Evolutionary conservation across 768 basidiomycete genomes (phyloP).

Genomic region (Calvatia gigantea): DNA sequence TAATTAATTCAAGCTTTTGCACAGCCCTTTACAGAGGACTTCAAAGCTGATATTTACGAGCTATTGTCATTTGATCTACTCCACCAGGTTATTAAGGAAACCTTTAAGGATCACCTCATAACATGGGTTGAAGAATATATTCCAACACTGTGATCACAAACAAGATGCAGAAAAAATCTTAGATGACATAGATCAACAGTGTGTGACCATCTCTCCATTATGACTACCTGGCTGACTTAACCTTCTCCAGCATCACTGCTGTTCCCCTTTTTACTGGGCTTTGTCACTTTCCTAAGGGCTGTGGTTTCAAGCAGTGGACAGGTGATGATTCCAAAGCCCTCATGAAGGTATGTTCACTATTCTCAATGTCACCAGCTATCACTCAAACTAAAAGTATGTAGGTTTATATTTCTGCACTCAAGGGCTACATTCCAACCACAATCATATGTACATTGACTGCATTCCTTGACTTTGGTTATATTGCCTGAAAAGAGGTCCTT

Average conservation of each 20-base stretch:
- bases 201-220: neutral
- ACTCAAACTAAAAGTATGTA: neutral
- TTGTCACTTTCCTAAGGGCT: constrained; percentile 24
- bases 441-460: constrained; percentile 20
- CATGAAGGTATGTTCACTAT: constrained; percentile 27
- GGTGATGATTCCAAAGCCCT: constrained; percentile 33
- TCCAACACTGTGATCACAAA: constrained; percentile 12
- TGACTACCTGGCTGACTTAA: neutral
- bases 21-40: constrained; percentile 27
- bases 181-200: constrained; percentile 32
- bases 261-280: constrained; percentile 20
- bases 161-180: constrained; percentile 20
- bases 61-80: constrained; percentile 27
- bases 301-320: constrained; percentile 31
- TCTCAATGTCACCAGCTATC: neutral
- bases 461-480: constrained; percentile 32
- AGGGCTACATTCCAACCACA: constrained; percentile 14
- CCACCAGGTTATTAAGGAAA: constrained; percentile 37
- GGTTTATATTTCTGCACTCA: constrained; percentile 21
- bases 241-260: constrained; percentile 16
- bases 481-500: constrained; percentile 18
- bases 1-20: neutral
- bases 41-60: constrained; percentile 31
- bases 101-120: constrained; percentile 40
- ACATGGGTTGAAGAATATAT: constrained; percentile 32